Evolutionary conservation across 371 early-diverging fungal genomes (phyloP), one percentile per base, ranked within the genome.

Genomic region (Aphelidium insulamus): DNA sequence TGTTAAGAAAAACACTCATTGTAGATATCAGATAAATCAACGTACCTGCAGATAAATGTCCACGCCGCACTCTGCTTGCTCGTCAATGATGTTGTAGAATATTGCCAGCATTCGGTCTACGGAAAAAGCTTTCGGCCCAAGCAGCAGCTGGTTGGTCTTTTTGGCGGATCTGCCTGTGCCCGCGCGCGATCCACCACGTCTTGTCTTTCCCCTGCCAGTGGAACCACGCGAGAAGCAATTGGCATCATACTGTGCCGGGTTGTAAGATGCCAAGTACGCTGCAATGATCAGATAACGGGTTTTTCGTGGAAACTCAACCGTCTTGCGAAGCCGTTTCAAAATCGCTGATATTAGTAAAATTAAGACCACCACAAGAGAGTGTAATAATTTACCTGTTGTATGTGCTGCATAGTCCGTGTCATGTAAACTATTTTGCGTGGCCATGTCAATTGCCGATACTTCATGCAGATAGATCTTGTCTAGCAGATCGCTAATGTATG

Each of bases 41-140:
- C 34, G 18, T 46, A 71, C 72, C 56, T 82, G 82, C 15, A 55
- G 51, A 28, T 83, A 71, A 23, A 86, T 69, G 40, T 83, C 78
- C 16, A 84, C 63, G 2, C 66, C 63, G 33, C 64, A 62, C 27
- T 76, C 71, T 1, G 75, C 48, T 0, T 64, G 53, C 23, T 73
- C 73, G 10, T 60, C 69, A 16, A 80, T 45, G 28, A 87, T 83
- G 47, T 74, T 73, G 41, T 84, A 80, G 52, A 90, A 90, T 24
- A 92, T 88, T 21, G 88, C 90, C 43, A 87, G 49, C 79, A 87
- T 69, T 20, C 94, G 71, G 39, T 92, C 91, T 6, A 90, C 55
- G 0, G 79, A 75, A 50, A 88, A 90, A 3, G 74, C 46, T 41
- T 77, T 80, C 0, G 94, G 90, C 0, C 92, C 90, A 7, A 79